Evolutionary conservation across 108 stramenopile genomes (phyloP).

Genomic region (Cyclostephanos tholiformis): DNA sequence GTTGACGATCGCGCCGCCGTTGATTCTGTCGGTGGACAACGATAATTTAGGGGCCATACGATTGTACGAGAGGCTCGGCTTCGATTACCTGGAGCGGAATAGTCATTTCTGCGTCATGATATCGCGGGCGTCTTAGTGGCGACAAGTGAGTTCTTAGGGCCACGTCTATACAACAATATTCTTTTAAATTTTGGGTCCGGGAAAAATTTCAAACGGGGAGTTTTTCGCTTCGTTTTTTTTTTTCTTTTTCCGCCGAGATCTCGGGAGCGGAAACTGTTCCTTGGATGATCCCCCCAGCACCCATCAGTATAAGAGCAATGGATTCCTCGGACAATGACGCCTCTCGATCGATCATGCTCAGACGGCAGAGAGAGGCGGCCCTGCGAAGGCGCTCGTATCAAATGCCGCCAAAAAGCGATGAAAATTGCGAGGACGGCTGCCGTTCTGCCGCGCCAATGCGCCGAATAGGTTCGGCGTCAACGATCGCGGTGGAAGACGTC

Average conservation of each 20-base stretch:
- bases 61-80: slow-evolving; percentile 44
- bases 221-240: background rate
- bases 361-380: slow-evolving; percentile 14
- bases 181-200: no score
- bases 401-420: background rate
- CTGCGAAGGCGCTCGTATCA: slow-evolving; percentile 18
- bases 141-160: no score
- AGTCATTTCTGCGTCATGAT: slow-evolving; percentile 29
- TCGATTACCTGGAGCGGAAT: slow-evolving; percentile 38
- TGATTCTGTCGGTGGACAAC: slow-evolving; percentile 41
- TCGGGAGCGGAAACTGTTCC: no score
- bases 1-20: slow-evolving; percentile 1
- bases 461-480: slow-evolving; percentile 10
- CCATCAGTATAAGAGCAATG: no score
- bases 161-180: no score
- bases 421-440: background rate
- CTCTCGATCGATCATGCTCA: slow-evolving; percentile 23
- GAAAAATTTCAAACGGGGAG: no score
- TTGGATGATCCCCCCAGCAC: no score
- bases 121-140: background rate
- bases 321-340: slow-evolving; percentile 8
- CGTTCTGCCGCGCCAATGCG: background rate
- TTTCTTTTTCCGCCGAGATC: no score
- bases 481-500: slow-evolving; percentile 13
- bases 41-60: slow-evolving; percentile 24